These are phyloP conservation scores for Chimonanthus salicifolius DNA, from an alignment of 164 flowering plant species.

Conservation along the genomic window DNA sequence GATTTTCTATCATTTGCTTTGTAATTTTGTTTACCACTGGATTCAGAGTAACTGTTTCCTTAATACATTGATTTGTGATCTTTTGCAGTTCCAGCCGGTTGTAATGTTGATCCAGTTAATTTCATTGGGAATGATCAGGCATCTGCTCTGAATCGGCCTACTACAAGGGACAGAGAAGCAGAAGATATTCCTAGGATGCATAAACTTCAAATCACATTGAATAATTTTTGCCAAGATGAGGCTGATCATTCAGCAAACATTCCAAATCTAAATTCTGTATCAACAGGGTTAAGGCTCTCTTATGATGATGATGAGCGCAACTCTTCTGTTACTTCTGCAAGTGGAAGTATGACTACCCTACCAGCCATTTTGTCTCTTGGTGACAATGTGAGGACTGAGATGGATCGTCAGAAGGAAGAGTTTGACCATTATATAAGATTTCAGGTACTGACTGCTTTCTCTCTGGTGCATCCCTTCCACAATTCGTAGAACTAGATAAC, in stretches of 20 bases:
- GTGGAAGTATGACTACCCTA: conserved; percentile 56
- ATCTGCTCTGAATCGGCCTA: conserved; percentile 33
- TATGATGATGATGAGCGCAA: conserved; percentile 56
- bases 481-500: background rate
- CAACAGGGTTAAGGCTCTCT: conserved; percentile 79
- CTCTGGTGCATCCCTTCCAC: background rate
- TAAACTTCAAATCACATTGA: conserved; percentile 65
- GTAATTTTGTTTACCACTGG: background rate
- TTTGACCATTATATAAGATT: conserved; percentile 59
- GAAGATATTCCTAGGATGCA: conserved; percentile 49
- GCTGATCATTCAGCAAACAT: conserved; percentile 43
- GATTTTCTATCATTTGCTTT: too few species aligned
- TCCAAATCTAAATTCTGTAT: conserved; percentile 55
- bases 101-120: conserved; percentile 56
- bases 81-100: conserved; percentile 50
- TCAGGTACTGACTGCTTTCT: conserved; percentile 42
- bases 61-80: background rate
- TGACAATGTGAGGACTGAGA: conserved; percentile 49
- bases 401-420: conserved; percentile 68
- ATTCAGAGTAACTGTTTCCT: background rate
- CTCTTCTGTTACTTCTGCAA: conserved; percentile 69
- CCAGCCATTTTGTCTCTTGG: conserved; percentile 48
- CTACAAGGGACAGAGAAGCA: conserved; percentile 50
- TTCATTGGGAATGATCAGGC: conserved; percentile 51
- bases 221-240: conserved; percentile 48